Evolutionary conservation across 2,329 filamentous ascomycete genomes (phyloP), one percentile per base, ranked within the genome.

Genomic region (Thermothelomyces thermophilus): DNA sequence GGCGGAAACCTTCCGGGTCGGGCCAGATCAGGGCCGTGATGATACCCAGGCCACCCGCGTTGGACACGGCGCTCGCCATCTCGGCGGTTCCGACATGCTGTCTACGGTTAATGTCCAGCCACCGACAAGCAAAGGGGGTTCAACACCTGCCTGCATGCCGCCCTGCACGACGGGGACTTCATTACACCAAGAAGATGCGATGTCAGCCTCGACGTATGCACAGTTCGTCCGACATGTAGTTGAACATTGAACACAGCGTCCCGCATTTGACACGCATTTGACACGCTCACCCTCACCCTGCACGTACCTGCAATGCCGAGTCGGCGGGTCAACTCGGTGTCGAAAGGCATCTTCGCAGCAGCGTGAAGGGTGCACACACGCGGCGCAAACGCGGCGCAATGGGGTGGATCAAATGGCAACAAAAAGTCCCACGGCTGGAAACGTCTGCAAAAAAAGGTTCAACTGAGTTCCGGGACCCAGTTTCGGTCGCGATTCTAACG

Each of bases 11-110:
- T 68, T 90, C 87, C 41, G 93, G 91, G 14, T 87, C 86, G 30
- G 93, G 87, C 79, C 95, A 94, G 47, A 94, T 97, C 63, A 97
- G 83, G 41, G 86, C 87, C 26, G 87, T 93, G 68, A 93, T 78
- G 64, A 93, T 83, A 62, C 87, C 87, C 48, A 93, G 75, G 41
- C 86, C 87, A 58, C 87, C 87, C n/a, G 87, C 85, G 68, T 89
- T 88, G 64, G 80, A 85, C 56, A 90, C 86, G 57, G 86, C 85
- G 42, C 82, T 77, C 55, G 86, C 86, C 59, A 90, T 74, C 67
- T 88, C 85, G 44, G 87, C 87, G 62, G 87, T 89, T 51, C 87
- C 87, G 56, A 90, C 81, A 77, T 87, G 85, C 79, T 88, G 83
- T 45, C 33, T 5, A 16, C 6, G 35, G 41, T 46, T 41, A 46